Percentiles rank a stretch among this genome's conserved stretches.
Conservation (phyloP, 768 basidiomycete species). For the Tephrocybe rancida region DNA sequence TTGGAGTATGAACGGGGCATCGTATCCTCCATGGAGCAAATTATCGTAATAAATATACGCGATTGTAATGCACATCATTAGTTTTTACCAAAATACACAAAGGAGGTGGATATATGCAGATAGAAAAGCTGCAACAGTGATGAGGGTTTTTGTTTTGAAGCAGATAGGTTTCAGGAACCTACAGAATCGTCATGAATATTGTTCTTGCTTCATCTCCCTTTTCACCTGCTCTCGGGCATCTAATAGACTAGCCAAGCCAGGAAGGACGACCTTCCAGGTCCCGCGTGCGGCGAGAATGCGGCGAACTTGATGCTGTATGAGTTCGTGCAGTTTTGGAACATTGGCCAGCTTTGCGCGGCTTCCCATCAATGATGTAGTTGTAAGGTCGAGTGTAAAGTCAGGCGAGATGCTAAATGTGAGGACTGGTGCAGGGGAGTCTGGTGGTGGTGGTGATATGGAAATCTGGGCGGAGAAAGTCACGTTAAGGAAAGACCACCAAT, state of each 20-base stretch:
- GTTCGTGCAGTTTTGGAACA: conserved; percentile 95
- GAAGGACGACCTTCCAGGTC: conserved; percentile 69
- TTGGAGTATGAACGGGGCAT: conserved; percentile 43
- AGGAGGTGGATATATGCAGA: not conserved
- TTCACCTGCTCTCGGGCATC: conserved; percentile 37
- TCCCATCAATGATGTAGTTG: conserved; percentile 91
- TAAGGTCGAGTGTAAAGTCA: conserved; percentile 84
- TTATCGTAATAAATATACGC: not conserved
- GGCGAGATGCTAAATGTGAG: conserved; percentile 78
- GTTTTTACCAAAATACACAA: conserved; percentile 8
- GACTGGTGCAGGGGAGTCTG: conserved; percentile 54
- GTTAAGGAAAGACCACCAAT: not conserved
- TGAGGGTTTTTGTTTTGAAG: conserved; percentile 1
- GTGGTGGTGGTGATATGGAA: conserved; percentile 60
- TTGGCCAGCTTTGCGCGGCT: conserved; percentile 97
- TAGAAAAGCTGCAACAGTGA: not conserved
- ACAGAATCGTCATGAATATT: conserved; percentile 16
- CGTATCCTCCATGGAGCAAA: too few species aligned
- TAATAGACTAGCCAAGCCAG: conserved; percentile 52
- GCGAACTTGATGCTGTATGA: conserved; percentile 85
- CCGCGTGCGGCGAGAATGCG: conserved; percentile 59
- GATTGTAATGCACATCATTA: not conserved
- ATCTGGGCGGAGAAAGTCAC: conserved; percentile 43
- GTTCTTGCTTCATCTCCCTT: conserved; percentile 32
- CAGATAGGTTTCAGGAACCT: not conserved